These are phyloP conservation scores for Kluyveromyces sp. DNA, from an alignment of 1,139 yeast genomes.

Conservation along the genomic window DNA sequence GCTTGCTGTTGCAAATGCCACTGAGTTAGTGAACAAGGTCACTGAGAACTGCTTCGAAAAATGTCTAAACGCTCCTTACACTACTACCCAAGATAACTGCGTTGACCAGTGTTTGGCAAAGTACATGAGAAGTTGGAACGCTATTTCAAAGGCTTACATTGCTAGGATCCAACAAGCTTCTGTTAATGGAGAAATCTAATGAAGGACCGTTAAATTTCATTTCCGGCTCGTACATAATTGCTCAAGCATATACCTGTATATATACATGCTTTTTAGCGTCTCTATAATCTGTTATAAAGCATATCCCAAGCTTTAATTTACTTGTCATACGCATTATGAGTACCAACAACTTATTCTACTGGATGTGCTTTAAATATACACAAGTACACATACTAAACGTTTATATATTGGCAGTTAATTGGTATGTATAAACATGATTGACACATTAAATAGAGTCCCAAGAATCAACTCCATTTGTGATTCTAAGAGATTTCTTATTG, in stretches of 20 bases:
- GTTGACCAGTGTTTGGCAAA: constrained; percentile 73
- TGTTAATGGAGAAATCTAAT: constrained; percentile 24
- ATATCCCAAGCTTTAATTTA: too few relatives aligned
- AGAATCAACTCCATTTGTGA: neutral
- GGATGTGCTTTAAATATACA: too few relatives aligned
- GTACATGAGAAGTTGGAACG: constrained; percentile 88
- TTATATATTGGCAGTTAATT: neutral
- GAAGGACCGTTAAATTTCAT: neutral
- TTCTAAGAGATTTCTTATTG: neutral
- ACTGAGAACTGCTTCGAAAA: constrained; percentile 84
- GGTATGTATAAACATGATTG: constrained; percentile 3
- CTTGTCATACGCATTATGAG: too few relatives aligned
- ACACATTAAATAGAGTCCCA: neutral
- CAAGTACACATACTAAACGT: too few relatives aligned
- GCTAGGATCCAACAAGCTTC: constrained; percentile 57
- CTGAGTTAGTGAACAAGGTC: constrained; percentile 75
- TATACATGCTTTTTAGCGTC: too few relatives aligned
- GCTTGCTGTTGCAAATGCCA: constrained; percentile 81
- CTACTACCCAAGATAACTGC: constrained; percentile 46
- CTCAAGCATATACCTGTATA: too few relatives aligned
- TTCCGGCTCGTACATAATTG: neutral
- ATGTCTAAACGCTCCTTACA: constrained; percentile 50
- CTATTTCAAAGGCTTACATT: constrained; percentile 68
- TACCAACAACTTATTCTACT: too few relatives aligned
- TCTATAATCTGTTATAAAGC: too few relatives aligned